A percentile compares a stretch with the other conserved stretches of the same genome.
These are phyloP conservation scores for Stylonectria norvegica DNA, from an alignment of 2,329 filamentous ascomycete species.

Conservation along the genomic window DNA sequence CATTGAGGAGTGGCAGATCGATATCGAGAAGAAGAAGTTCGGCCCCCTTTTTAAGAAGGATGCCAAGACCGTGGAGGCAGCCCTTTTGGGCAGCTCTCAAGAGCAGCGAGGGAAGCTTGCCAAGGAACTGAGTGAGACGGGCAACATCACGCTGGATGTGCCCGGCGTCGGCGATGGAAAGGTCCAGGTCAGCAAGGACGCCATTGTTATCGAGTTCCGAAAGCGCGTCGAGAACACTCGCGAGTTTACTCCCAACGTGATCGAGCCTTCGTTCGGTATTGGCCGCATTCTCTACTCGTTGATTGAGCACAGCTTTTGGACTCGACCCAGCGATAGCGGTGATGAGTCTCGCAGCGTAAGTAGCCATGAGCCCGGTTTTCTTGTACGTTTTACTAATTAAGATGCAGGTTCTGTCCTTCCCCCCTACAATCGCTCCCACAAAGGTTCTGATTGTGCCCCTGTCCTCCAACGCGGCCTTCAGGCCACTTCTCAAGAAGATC, in stretches of 20 bases:
- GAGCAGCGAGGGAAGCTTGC: slow-evolving; percentile 77
- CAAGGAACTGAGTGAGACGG: slow-evolving; percentile 66
- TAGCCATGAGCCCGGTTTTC: slow-evolving; percentile 22
- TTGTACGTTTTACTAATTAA: slow-evolving; percentile 16
- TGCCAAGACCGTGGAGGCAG: slow-evolving; percentile 77
- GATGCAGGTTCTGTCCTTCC: slow-evolving; percentile 49
- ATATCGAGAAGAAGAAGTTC: slow-evolving; percentile 92
- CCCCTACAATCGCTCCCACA: slow-evolving; percentile 75
- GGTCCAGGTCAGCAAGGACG: slow-evolving; percentile 74
- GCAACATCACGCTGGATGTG: slow-evolving; percentile 75
- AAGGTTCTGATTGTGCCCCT: slow-evolving; percentile 92
- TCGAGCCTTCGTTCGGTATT: slow-evolving; percentile 97
- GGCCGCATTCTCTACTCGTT: slow-evolving; percentile 90
- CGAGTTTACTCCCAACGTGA: slow-evolving; percentile 92
- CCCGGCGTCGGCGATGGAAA: slow-evolving; percentile 63
- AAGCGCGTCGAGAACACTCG: slow-evolving; percentile 79
- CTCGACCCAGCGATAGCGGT: slow-evolving; percentile 58
- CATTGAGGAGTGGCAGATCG: slow-evolving; percentile 83
- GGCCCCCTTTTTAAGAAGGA: slow-evolving; percentile 95
- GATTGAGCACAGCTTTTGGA: slow-evolving; percentile 96
- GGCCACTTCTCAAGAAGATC: slow-evolving; percentile 69
- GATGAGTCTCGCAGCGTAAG: slow-evolving; percentile 80
- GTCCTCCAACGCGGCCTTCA: slow-evolving; percentile 76
- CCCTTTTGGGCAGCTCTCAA: slow-evolving; percentile 72
- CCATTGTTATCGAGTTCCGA: slow-evolving; percentile 79